Base-by-base conservation (phyloP, 2,329 filamentous ascomycete species). In the Xylariaceae sp. region DNA sequence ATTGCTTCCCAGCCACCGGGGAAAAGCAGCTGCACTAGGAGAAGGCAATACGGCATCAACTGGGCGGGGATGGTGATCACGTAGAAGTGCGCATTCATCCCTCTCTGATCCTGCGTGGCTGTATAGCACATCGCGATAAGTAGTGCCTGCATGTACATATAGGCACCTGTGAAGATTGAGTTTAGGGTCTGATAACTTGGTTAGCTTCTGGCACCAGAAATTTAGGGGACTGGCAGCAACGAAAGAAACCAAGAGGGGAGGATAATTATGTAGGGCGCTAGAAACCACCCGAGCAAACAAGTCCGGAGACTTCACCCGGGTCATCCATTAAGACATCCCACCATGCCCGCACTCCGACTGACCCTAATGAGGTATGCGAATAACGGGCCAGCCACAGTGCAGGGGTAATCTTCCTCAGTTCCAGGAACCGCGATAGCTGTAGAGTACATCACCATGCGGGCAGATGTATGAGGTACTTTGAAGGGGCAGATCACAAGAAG, bases 361-460 rank as follows among this genome's bases (percentile, higher is more conserved):
- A 70, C 79, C 84, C 82, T 78, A 72, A 41, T 72, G 78, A 78
- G 74, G 76, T 81, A 78, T 86, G 85, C 85, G 86, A 88, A 89
- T 87, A 81, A 85, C 77, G 81, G 81, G 78, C 76, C 77, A 76
- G 73, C 66, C 73, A 67, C 72, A 81, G 80, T 82, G 82, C 79
- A 85, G 83, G 87, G 88, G 86, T 84, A 79, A 84, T 91, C 87
- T 91, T 81, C 88, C 88, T 91, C 88, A 80, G 76, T 86, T 89
- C 79, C 87, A 91, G 88, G 88, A 91, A 91, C 88, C 88, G 88
- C 80, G 82, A 88, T 87, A 90, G 87, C 80, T 85, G 88, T 82
- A 76, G 82, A 76, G 66, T 52, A 68, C 61, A 70, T 70, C 80
- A 80, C 88, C 89, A 88, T 85, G 83, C 88, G 88, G 88, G 88